These are phyloP conservation scores for Aspergillus proliferans DNA, from an alignment of 2,329 filamentous ascomycete species.

Conservation along the genomic window DNA sequence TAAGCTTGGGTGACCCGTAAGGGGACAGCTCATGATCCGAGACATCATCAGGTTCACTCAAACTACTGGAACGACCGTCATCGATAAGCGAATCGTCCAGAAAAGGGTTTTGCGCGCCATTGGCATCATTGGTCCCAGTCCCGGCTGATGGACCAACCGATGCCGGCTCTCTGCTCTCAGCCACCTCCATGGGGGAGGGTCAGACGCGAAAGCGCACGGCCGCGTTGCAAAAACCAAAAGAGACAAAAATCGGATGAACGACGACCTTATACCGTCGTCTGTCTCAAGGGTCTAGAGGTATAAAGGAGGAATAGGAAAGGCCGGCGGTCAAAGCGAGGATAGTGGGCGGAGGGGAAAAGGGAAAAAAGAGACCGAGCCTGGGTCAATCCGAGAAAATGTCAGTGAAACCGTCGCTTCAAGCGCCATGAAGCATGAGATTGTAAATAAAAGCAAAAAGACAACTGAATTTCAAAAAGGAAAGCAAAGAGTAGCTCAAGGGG, in stretches of 20 bases:
- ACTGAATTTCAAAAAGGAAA: constrained; percentile 1
- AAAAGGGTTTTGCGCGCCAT: constrained; percentile 30
- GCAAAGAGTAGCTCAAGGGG: constrained; percentile 7
- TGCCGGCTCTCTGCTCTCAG: constrained; percentile 30
- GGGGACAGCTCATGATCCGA: constrained; percentile 58
- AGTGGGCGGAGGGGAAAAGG: constrained; percentile 15
- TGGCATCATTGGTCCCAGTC: constrained; percentile 27
- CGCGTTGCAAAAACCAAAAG: background rate
- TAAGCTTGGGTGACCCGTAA: constrained; percentile 46
- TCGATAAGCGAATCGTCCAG: constrained; percentile 45
- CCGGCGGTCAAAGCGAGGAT: constrained; percentile 2
- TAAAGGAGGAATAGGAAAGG: constrained; percentile 2
- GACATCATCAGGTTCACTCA: constrained; percentile 87
- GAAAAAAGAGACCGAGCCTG: constrained; percentile 13
- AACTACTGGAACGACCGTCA: constrained; percentile 76
- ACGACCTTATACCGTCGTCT: background rate
- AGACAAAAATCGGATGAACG: background rate
- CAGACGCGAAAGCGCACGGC: constrained; percentile 1
- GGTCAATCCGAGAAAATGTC: constrained; percentile 15
- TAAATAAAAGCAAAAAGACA: background rate
- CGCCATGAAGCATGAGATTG: background rate
- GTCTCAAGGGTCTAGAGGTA: background rate
- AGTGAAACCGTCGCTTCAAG: constrained; percentile 20
- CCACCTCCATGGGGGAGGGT: constrained; percentile 33
- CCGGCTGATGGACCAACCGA: constrained; percentile 30